Percentiles rank a stretch among this genome's conserved stretches.
Evolutionary conservation across 306 rosid species (phyloP).

Genomic region (Prunus kanzakura): DNA sequence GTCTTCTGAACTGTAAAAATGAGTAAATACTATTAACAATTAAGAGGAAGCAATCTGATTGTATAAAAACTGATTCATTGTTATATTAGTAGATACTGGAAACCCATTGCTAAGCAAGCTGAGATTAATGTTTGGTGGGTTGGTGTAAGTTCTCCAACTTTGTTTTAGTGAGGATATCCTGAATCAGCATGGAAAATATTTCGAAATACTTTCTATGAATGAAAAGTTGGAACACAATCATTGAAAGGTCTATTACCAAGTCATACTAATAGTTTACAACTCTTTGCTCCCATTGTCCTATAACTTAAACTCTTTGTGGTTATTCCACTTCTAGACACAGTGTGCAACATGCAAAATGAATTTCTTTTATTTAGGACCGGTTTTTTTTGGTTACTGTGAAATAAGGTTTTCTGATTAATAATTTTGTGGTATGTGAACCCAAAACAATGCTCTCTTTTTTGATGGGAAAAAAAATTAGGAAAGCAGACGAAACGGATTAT

Average conservation of each 20-base stretch:
- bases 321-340: background rate
- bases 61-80: background rate
- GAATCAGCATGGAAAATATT: background rate
- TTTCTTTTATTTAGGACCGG: no score
- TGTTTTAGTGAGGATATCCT: background rate
- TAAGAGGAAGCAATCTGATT: constrained; percentile 10
- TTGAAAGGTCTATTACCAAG: background rate
- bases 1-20: background rate
- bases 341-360: background rate
- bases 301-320: background rate
- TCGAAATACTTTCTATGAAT: background rate
- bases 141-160: background rate
- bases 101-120: background rate
- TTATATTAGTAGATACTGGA: background rate
- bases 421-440: background rate
- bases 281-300: background rate
- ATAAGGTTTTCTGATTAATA: background rate
- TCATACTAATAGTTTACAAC: background rate
- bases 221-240: background rate
- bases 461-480: no score
- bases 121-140: background rate
- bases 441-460: no score
- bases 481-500: no score
- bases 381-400: background rate
- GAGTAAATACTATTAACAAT: background rate